phyloP scores from a whole-genome alignment of 2,329 filamentous ascomycete species.

The Exophiala sideris region DNA sequence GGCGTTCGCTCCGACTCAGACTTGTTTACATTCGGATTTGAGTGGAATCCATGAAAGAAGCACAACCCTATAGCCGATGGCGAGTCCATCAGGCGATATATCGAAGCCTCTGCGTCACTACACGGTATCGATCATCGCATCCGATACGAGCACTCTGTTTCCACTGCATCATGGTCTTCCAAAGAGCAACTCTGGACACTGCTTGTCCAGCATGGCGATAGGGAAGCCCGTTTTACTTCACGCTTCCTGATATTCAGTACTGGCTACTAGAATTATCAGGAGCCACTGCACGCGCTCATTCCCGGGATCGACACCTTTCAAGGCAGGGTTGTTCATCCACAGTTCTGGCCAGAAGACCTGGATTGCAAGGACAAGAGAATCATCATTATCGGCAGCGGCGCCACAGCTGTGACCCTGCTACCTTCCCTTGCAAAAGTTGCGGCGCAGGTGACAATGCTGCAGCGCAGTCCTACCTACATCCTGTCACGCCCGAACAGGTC shows the following conservation, averaged over 20 bases:
- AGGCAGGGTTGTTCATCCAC: slow-evolving; percentile 63
- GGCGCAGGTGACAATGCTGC: slow-evolving; percentile 62
- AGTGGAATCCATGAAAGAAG: too few relatives aligned
- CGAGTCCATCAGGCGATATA: too few relatives aligned
- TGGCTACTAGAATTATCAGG: slow-evolving; percentile 71
- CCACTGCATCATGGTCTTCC: slow-evolving; percentile 53
- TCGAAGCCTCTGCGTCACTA: slow-evolving; percentile 49
- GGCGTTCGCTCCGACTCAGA: too few relatives aligned
- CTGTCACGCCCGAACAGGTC: slow-evolving; percentile 31
- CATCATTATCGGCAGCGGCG: slow-evolving; percentile 72
- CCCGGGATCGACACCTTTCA: slow-evolving; percentile 64
- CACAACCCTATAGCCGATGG: too few relatives aligned
- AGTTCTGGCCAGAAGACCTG: slow-evolving; percentile 69
- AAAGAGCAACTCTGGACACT: slow-evolving; percentile 39
- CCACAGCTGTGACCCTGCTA: slow-evolving; percentile 73
- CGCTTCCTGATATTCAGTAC: slow-evolving; percentile 58
- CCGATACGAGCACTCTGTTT: slow-evolving; percentile 49
- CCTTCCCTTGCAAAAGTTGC: slow-evolving; percentile 40
- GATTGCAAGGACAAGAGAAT: slow-evolving; percentile 65
- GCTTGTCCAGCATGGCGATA: slow-evolving; percentile 41
- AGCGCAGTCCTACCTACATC: slow-evolving; percentile 72
- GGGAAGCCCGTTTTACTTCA: slow-evolving; percentile 25
- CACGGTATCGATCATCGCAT: slow-evolving; percentile 56
- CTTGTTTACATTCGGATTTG: too few relatives aligned
- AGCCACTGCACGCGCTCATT: slow-evolving; percentile 58